Conservation (phyloP, 345 rosid species). For the Linum lewisii region DNA sequence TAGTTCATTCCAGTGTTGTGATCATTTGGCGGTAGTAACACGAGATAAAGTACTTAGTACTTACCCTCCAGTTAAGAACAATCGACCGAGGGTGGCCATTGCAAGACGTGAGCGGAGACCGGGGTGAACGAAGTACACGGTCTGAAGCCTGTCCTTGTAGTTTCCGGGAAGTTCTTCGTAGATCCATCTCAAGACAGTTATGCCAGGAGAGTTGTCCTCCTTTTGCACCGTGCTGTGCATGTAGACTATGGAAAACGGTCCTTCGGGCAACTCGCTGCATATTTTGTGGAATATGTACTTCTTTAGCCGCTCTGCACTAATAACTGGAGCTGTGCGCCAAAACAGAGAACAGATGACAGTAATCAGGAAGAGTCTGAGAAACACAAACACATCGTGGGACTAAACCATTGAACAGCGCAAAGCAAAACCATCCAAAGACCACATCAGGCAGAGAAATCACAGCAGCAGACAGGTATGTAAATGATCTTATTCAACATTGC, state of each 20-base stretch:
- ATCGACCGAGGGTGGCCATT: slow-evolving; percentile 86
- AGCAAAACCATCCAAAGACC: too few species aligned
- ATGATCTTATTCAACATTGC: neutral
- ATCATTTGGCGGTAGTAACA: too few species aligned
- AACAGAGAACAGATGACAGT: neutral
- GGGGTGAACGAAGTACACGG: slow-evolving; percentile 75
- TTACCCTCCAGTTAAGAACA: slow-evolving; percentile 85
- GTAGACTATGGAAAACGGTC: slow-evolving; percentile 73
- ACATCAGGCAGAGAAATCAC: too few species aligned
- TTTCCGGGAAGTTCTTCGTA: slow-evolving; percentile 72
- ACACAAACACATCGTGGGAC: too few species aligned
- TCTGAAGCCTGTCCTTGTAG: slow-evolving; percentile 72
- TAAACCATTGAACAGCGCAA: too few species aligned
- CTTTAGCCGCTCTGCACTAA: slow-evolving; percentile 70
- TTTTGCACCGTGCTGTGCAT: slow-evolving; percentile 79
- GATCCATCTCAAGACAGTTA: slow-evolving; percentile 84
- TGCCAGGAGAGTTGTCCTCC: slow-evolving; percentile 77
- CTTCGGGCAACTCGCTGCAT: slow-evolving; percentile 61
- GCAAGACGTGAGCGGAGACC: slow-evolving; percentile 80
- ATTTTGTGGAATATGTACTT: slow-evolving; percentile 71
- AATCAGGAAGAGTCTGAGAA: too few species aligned
- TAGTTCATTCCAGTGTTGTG: too few species aligned
- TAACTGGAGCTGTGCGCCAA: slow-evolving; percentile 56
- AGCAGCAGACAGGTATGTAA: too few species aligned
- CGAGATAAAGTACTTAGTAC: too few species aligned